Evolutionary conservation across 192 early-diverging fungal genomes (phyloP).

Genomic region (Backusella macrospora): DNA sequence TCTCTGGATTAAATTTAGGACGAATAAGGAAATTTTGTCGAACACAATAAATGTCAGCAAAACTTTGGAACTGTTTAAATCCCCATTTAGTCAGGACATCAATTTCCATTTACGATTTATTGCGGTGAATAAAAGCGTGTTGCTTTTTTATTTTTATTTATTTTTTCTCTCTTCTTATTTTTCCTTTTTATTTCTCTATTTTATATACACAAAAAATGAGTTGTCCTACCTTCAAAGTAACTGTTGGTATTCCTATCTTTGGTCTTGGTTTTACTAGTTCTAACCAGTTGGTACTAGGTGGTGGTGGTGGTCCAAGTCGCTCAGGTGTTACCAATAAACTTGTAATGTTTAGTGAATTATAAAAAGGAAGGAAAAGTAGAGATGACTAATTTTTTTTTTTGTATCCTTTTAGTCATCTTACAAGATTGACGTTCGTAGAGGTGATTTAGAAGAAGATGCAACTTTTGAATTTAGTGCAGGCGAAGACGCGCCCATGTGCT

Average conservation of each 20-base stretch:
- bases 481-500: conserved; percentile 85
- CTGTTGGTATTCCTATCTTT: conserved; percentile 64
- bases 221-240: conserved; percentile 44
- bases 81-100: background rate
- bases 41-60: background rate
- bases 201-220: background rate
- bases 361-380: background rate
- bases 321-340: conserved; percentile 90
- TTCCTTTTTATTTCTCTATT: background rate
- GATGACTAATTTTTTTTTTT: background rate
- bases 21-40: too few relatives aligned
- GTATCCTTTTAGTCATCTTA: conserved; percentile 50
- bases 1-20: too few relatives aligned
- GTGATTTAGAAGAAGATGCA: conserved; percentile 40
- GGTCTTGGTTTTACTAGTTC: conserved; percentile 58
- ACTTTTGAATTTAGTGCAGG: conserved; percentile 40
- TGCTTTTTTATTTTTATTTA: background rate
- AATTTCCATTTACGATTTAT: background rate
- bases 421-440: conserved; percentile 46
- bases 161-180: background rate
- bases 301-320: conserved; percentile 83
- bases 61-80: background rate
- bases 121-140: background rate
- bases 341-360: conserved; percentile 49
- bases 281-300: conserved; percentile 71